Base-by-base conservation (phyloP, 2,329 filamentous ascomycete species). In the Alternaria incomplexa region DNA sequence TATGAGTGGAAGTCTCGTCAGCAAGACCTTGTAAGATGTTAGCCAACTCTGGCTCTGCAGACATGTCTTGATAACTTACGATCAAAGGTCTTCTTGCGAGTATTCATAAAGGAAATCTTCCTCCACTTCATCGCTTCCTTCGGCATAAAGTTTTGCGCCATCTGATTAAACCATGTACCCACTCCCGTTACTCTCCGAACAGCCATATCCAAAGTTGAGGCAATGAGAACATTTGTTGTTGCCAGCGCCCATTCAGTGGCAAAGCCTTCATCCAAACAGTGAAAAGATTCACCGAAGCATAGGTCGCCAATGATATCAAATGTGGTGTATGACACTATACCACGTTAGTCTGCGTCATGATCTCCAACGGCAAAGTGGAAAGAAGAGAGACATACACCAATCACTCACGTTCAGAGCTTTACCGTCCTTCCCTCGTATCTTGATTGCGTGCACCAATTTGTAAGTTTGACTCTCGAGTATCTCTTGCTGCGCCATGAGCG, bases 271-370 rank as follows among this genome's bases (percentile, higher is more conserved):
- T 56, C 53, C 17, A 56, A 28, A 15, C 53, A 56, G 28, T 32
- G 17, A 15, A 56, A 56, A 13, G 53, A 32, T 20, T 56, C 43
- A n/a, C 25, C 53, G 11, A 56, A 56, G 32, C 53, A 56, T 15
- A 56, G 20, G 26, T 56, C 53, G 10, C 53, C 53, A n/a, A 56
- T 56, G 2, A 56, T 47, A 22, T 56, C 53, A 15, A 56, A 56
- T 6, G 53, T 56, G 13, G 40, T 45, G 20, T 22, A 56, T n/a
- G 53, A 45, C 22, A 45, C 53, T 56, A 1, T 44, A 6, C 28
- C 11, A 2, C 7, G 17, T 45, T 26, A 45, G n/a, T n/a, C n/a
- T n/a, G n/a, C n/a, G n/a, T n/a, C n/a, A n/a, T n/a, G n/a, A n/a
- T n/a, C n/a, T n/a, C n/a, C n/a, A 30, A n/a, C 15, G 25, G 13